Base-by-base conservation (phyloP, 1,284 basidiomycete species). In the Cystobasidium pallidum region DNA sequence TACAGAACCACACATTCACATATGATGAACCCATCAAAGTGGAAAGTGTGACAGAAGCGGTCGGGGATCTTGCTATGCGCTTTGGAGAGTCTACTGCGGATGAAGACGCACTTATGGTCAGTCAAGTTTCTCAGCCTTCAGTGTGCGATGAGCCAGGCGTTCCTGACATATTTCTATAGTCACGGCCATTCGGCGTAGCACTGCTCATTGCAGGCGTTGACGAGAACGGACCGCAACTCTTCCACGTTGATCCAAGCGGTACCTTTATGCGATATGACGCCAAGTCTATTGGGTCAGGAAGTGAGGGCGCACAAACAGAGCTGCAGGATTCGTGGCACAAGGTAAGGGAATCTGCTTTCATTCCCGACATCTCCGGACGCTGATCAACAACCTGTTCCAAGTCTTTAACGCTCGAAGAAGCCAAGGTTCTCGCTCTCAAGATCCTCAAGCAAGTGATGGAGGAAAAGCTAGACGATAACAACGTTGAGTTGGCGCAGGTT, bases 401-500 rank as follows among this genome's bases (percentile, higher is more conserved):
- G 94, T 89, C 90, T 87, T 95, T 99, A 89, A 89, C 90, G 8
- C 84, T 99, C 32, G 83, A 86, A 75, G 94, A 98, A 81, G 96
- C 94, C 1, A 91, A 94, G 77, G 84, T 87, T 39, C 83, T 99
- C 73, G 90, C 92, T 13, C 84, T 99, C 74, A 89, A 89, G 75
- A 92, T 97, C 52, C 84, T 99, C 75, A 98, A 98, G 84, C 94
- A 99, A 84, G 96, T 99, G 59, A 99, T 99, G 96, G 96, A 99
- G 82, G 96, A 99, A 85, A 95, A 95, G 82, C 86, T 99, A 49
- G 93, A 97, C 82, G 91, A 96, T 80, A 91, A 96, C 84, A 99
- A 99, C 78, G 94, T 99, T 26, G 95, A 99, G 82, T 85, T 99
- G 26, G 94, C 95, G 65, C 91, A 94, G 86, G 92, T 90, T 54